Percentiles rank a stretch among this genome's conserved stretches.
Evolutionary conservation across 306 rosid species (phyloP).

Genomic region (Quercus parvula): DNA sequence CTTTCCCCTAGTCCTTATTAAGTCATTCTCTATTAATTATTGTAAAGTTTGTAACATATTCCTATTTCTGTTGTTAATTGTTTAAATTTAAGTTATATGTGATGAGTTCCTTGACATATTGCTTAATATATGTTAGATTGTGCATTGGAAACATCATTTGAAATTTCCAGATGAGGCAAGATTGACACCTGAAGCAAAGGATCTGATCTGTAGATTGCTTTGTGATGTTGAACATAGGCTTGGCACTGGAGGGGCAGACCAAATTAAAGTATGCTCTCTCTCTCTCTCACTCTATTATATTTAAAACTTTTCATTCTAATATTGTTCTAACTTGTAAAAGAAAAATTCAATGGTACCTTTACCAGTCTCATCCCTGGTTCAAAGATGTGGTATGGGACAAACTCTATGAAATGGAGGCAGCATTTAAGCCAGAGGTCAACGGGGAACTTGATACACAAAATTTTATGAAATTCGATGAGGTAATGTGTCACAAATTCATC

Average conservation of each 20-base stretch:
- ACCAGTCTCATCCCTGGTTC: conserved; percentile 93
- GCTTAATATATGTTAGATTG: conserved; percentile 53
- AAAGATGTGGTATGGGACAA: conserved; percentile 67
- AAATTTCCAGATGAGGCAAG: conserved; percentile 86
- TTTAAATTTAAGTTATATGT: background rate
- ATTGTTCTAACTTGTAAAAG: background rate
- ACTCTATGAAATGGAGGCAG: conserved; percentile 83
- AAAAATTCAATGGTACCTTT: conserved; percentile 1
- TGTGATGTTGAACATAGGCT: conserved; percentile 77
- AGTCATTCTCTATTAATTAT: background rate
- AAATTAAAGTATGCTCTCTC: conserved; percentile 58
- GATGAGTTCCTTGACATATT: conserved; percentile 3
- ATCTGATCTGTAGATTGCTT: conserved; percentile 78
- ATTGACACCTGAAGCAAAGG: conserved; percentile 79
- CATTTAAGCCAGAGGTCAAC: conserved; percentile 85
- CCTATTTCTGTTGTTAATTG: background rate
- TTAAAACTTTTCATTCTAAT: background rate
- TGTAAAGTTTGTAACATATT: background rate
- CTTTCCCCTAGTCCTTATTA: background rate
- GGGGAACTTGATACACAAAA: conserved; percentile 96
- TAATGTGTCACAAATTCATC: conserved; percentile 9
- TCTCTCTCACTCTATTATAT: background rate
- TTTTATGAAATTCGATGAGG: conserved; percentile 93
- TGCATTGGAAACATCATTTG: conserved; percentile 87
- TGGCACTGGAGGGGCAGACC: conserved; percentile 62